phyloP scores from a whole-genome alignment of 2,329 filamentous ascomycete species.

The Didymellaceae sp. region DNA sequence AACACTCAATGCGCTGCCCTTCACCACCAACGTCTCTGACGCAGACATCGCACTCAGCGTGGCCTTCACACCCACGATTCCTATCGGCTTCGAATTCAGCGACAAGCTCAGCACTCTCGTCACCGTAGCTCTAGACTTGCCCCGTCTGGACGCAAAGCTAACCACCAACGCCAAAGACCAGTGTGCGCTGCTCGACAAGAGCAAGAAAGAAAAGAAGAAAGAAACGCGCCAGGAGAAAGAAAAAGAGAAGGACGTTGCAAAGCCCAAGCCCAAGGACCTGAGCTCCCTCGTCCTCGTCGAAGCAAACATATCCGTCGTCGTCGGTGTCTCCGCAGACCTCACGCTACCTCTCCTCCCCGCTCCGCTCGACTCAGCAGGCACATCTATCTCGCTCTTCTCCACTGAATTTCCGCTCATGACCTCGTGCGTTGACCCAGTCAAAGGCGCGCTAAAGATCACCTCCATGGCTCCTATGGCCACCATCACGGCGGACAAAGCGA shows the following conservation, averaged over 20 bases:
- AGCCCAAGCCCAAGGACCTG: conserved; percentile 1
- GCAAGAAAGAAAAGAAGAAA: neutral
- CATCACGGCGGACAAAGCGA: neutral
- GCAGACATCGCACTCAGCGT: conserved; percentile 36
- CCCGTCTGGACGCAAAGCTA: conserved; percentile 39
- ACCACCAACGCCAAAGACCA: conserved; percentile 28
- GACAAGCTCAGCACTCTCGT: conserved; percentile 36
- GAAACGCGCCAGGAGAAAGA: no score
- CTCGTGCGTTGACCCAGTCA: conserved; percentile 20
- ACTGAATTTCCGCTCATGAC: conserved; percentile 28
- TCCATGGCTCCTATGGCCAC: conserved; percentile 6
- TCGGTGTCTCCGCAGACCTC: conserved; percentile 30
- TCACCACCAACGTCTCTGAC: conserved; percentile 38
- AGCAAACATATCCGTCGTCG: conserved; percentile 32
- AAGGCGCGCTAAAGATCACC: conserved; percentile 1
- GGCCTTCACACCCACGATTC: conserved; percentile 43
- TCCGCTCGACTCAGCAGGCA: conserved; percentile 20
- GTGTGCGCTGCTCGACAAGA: conserved; percentile 24
- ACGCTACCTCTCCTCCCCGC: conserved; percentile 29
- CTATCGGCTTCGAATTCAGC: conserved; percentile 45
- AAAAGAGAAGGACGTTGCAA: neutral
- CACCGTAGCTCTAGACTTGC: conserved; percentile 40
- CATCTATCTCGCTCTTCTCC: conserved; percentile 29
- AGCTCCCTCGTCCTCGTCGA: conserved; percentile 33
- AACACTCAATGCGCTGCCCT: conserved; percentile 41